Percentiles rank a stretch among this genome's conserved stretches.
These are phyloP conservation scores for Copromyces sp. DNA, from an alignment of 495 filamentous ascomycete species.

Conservation along the genomic window DNA sequence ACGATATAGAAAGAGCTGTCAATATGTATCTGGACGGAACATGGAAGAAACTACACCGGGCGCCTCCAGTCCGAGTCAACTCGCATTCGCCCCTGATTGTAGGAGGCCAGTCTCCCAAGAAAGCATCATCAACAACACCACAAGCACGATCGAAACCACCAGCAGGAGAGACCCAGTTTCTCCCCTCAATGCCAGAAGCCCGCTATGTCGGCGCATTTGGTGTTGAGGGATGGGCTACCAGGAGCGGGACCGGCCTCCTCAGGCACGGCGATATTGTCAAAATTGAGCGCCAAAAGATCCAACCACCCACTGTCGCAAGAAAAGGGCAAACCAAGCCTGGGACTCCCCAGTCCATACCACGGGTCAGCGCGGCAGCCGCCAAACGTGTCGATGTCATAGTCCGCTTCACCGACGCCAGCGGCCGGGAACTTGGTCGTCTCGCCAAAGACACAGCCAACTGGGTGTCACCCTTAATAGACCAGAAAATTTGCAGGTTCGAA, in stretches of 20 bases:
- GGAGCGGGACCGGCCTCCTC: slow-evolving; percentile 62
- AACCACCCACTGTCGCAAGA: slow-evolving; percentile 42
- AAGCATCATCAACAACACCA: neutral
- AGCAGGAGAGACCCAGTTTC: neutral
- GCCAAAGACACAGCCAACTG: slow-evolving; percentile 85
- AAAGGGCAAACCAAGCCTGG: slow-evolving; percentile 35
- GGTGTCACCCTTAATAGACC: slow-evolving; percentile 88
- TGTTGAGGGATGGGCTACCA: slow-evolving; percentile 85
- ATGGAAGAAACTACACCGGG: slow-evolving; percentile 51
- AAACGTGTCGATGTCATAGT: slow-evolving; percentile 74
- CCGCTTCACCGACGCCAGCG: slow-evolving; percentile 74
- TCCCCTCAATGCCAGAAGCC: slow-evolving; percentile 40
- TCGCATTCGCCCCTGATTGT: neutral
- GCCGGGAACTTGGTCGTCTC: slow-evolving; percentile 80
- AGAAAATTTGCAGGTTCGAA: slow-evolving; percentile 80
- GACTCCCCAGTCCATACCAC: slow-evolving; percentile 15
- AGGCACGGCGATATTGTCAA: slow-evolving; percentile 67
- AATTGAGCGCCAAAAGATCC: slow-evolving; percentile 78
- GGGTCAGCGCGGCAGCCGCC: slow-evolving; percentile 34
- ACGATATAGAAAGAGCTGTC: slow-evolving; percentile 56
- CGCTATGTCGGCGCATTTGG: slow-evolving; percentile 91
- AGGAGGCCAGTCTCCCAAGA: neutral
- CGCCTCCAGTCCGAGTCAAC: slow-evolving; percentile 2
- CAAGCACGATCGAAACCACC: neutral
- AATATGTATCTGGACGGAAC: slow-evolving; percentile 92